Conservation (phyloP, 768 basidiomycete species). For the Lyophyllum semitale region DNA sequence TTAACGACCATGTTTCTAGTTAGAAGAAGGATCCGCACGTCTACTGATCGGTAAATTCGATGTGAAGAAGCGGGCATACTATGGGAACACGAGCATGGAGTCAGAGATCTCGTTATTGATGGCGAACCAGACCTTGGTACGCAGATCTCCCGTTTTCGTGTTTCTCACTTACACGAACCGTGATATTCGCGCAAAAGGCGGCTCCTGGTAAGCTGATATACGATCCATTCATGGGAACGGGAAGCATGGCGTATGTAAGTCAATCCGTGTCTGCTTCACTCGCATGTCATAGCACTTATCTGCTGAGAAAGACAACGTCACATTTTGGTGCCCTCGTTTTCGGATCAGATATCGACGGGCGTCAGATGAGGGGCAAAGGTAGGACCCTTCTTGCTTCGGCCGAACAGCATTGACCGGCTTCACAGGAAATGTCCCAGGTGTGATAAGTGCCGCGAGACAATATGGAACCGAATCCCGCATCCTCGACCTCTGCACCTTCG, state of each 20-base stretch:
- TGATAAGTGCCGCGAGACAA: slow-evolving; percentile 78
- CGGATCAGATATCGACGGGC: slow-evolving; percentile 95
- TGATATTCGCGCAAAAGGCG: slow-evolving; percentile 47
- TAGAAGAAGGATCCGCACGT: slow-evolving; percentile 72
- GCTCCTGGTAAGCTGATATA: slow-evolving; percentile 89
- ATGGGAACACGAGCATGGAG: slow-evolving; percentile 98
- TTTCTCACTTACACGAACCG: not conserved
- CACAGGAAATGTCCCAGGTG: slow-evolving; percentile 58
- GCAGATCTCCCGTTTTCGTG: slow-evolving; percentile 11
- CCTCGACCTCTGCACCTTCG: slow-evolving; percentile 87
- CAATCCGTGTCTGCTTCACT: not conserved
- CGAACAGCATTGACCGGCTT: not conserved
- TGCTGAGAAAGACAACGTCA: slow-evolving; percentile 65
- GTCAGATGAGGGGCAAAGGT: slow-evolving; percentile 97
- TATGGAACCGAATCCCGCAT: slow-evolving; percentile 78
- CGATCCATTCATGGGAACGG: slow-evolving; percentile 94
- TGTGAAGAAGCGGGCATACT: slow-evolving; percentile 88
- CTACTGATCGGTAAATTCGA: slow-evolving; percentile 69
- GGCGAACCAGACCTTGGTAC: slow-evolving; percentile 92
- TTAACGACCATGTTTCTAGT: slow-evolving; percentile 17
- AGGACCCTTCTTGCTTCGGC: slow-evolving; percentile 8
- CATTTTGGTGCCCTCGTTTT: slow-evolving; percentile 86
- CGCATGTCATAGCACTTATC: not conserved
- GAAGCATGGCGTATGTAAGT: slow-evolving; percentile 85
- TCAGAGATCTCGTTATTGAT: slow-evolving; percentile 93